A percentile compares a stretch with the other conserved stretches of the same genome.
Conservation (phyloP, 2,329 filamentous ascomycete genomes). For the Aspergillus fijiensis region DNA sequence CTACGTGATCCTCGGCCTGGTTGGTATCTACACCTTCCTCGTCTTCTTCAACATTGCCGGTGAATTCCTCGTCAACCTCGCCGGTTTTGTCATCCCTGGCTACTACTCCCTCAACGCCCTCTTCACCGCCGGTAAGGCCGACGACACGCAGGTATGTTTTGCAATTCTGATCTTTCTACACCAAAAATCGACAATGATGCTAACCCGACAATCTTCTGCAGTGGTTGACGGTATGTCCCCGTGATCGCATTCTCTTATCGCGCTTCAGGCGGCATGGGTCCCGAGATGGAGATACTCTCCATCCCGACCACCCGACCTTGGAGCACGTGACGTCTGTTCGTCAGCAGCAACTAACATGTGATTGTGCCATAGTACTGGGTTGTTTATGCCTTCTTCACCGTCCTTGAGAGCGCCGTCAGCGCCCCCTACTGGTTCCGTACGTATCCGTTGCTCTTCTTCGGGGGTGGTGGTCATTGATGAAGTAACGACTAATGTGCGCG, state of each 20-base stretch:
- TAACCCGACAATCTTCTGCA: constrained; percentile 28
- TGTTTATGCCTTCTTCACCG: constrained; percentile 64
- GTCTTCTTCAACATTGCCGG: constrained; percentile 72
- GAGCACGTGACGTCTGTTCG: constrained; percentile 27
- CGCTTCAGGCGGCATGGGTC: not conserved
- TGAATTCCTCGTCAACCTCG: constrained; percentile 67
- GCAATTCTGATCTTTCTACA: not conserved
- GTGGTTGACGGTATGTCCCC: constrained; percentile 59
- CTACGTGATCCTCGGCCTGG: constrained; percentile 64
- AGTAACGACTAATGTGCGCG: not conserved
- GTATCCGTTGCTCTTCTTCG: constrained; percentile 19
- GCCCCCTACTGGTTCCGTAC: constrained; percentile 69
- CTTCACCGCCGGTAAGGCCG: constrained; percentile 59
- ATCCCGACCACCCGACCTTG: not conserved
- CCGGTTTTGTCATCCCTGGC: constrained; percentile 63
- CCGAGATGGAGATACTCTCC: not conserved
- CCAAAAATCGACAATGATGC: constrained; percentile 1
- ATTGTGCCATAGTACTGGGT: constrained; percentile 61
- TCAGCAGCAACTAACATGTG: constrained; percentile 18
- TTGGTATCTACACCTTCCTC: constrained; percentile 67
- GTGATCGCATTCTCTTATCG: constrained; percentile 16
- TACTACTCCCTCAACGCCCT: constrained; percentile 67
- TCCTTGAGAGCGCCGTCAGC: constrained; percentile 65
- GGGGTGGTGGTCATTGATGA: constrained; percentile 22
- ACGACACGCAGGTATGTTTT: constrained; percentile 62